phyloP scores from a whole-genome alignment of 257 asterid species.

The Scutellaria minor region DNA sequence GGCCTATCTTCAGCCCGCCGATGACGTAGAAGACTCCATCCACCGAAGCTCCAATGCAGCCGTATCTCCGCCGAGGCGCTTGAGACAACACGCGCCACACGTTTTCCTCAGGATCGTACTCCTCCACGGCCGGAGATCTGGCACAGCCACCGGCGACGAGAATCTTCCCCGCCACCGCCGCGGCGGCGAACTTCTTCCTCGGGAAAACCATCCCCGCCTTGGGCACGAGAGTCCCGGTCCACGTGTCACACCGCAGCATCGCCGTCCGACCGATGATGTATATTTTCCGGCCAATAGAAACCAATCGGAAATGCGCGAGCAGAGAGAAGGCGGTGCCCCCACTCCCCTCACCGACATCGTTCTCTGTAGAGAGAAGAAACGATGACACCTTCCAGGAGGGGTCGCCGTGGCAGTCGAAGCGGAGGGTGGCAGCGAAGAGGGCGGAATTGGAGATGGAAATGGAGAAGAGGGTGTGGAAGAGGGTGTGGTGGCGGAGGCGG shows the following conservation, averaged over 20 bases:
- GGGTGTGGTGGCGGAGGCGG: constrained; percentile 62
- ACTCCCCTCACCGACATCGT: constrained; percentile 32
- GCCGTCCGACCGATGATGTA: constrained; percentile 66
- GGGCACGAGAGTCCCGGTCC: constrained; percentile 77
- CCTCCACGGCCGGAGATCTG: constrained; percentile 71
- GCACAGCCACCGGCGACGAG: constrained; percentile 81
- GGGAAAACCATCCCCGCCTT: constrained; percentile 55
- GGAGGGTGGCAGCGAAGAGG: constrained; percentile 67
- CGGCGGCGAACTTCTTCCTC: constrained; percentile 88
- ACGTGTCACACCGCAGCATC: constrained; percentile 81
- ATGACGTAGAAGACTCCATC: constrained; percentile 76
- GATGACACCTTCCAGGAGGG: constrained; percentile 64
- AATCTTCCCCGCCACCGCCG: constrained; percentile 60
- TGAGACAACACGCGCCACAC: constrained; percentile 65
- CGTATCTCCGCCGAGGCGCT: constrained; percentile 75
- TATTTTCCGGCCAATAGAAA: constrained; percentile 70
- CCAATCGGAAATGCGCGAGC: constrained; percentile 56
- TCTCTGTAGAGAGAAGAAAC: constrained; percentile 48
- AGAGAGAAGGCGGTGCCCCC: constrained; percentile 47
- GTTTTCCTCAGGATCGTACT: constrained; percentile 67
- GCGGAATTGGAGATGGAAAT: constrained; percentile 61
- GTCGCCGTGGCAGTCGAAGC: constrained; percentile 38
- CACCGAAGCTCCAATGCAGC: constrained; percentile 74
- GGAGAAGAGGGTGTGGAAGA: constrained; percentile 59
- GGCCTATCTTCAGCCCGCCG: constrained; percentile 74